Conservation (phyloP, 108 stramenopile species). For the Mayamaea pseudoterrestris region DNA sequence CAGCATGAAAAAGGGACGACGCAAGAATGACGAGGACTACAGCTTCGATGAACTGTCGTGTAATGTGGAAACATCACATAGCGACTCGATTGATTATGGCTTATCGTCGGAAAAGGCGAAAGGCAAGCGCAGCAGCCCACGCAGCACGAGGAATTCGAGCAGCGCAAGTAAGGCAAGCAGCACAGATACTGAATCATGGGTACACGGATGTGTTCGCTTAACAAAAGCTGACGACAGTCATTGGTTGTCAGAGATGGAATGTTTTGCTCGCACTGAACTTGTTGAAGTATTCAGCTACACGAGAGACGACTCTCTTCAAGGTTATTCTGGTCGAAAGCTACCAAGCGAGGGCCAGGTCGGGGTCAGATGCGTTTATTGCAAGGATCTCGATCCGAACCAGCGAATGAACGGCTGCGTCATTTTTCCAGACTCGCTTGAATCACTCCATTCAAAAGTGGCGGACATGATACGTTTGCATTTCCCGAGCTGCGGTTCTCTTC, state of each 20-base stretch:
- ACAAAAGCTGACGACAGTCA: slow-evolving; percentile 57
- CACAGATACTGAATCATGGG: slow-evolving; percentile 15
- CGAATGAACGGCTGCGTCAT: slow-evolving; percentile 31
- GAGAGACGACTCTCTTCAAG: slow-evolving; percentile 34
- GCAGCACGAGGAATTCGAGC: slow-evolving; percentile 2
- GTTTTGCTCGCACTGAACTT: slow-evolving; percentile 65
- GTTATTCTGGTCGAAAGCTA: slow-evolving; percentile 36
- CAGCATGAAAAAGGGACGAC: slow-evolving; percentile 23
- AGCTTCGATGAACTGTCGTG: slow-evolving; percentile 21
- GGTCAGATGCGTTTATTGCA: slow-evolving; percentile 69
- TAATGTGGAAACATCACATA: slow-evolving; percentile 16
- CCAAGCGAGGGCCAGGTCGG: slow-evolving; percentile 60
- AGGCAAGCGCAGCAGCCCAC: background rate
- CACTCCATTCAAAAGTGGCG: slow-evolving; percentile 51
- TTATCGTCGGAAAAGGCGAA: slow-evolving; percentile 17
- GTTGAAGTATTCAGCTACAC: slow-evolving; percentile 62
- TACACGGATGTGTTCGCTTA: slow-evolving; percentile 50
- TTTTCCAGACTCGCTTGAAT: slow-evolving; percentile 48
- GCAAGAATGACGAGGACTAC: slow-evolving; percentile 19
- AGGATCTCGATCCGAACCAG: slow-evolving; percentile 25
- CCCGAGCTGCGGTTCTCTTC: slow-evolving; percentile 45
- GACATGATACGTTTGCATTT: slow-evolving; percentile 75
- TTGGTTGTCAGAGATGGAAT: slow-evolving; percentile 72
- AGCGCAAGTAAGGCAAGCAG: slow-evolving; percentile 27
- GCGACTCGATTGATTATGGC: slow-evolving; percentile 24